Evolutionary conservation across 2,329 filamentous ascomycete genomes (phyloP).

Genomic region (Cercospora citrullina): DNA sequence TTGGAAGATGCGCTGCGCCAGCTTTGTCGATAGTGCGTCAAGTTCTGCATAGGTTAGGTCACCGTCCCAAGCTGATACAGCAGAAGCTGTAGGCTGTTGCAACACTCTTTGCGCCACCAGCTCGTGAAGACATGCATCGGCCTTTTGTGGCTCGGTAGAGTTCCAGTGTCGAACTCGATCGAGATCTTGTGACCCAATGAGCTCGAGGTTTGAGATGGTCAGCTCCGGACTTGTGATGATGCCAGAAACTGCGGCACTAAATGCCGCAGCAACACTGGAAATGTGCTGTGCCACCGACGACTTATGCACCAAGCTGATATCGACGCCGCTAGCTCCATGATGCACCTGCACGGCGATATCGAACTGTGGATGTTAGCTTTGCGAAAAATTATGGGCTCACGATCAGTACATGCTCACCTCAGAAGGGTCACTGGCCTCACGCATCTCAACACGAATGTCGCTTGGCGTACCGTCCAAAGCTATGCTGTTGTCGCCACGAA

Average conservation of each 20-base stretch:
- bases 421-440: not conserved
- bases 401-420: not conserved
- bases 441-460: not conserved
- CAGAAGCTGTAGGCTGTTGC: not conserved
- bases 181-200: not conserved
- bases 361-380: not conserved
- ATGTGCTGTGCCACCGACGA: not conserved
- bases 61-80: not conserved
- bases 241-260: not conserved
- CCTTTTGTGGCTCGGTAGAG: not conserved
- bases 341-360: not conserved
- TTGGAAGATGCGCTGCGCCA: not conserved
- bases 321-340: not conserved
- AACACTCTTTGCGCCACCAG: not conserved
- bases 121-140: not conserved
- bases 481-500: not conserved
- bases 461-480: not conserved
- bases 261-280: not conserved
- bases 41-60: not conserved
- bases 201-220: not conserved
- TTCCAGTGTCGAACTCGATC: not conserved
- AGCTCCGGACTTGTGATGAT: not conserved
- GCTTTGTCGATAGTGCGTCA: not conserved
- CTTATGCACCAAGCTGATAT: not conserved
- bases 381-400: not conserved